Conservation (phyloP, 768 basidiomycete species). For the Tricholoma matsutake region DNA sequence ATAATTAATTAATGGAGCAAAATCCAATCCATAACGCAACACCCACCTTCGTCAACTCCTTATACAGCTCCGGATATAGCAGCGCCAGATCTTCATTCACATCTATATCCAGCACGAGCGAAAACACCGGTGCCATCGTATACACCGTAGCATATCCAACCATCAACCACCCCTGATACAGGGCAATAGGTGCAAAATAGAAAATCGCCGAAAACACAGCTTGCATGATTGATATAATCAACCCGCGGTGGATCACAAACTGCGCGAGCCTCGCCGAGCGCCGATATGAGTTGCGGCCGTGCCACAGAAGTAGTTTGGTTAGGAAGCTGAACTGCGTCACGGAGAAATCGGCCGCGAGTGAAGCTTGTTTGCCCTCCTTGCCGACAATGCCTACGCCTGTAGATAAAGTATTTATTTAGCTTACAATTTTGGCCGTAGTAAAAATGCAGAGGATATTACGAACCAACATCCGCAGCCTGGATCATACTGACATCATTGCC, state of each 20-base stretch:
- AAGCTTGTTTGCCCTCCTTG: conserved; percentile 98
- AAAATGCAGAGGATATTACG: conserved; percentile 29
- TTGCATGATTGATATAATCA: conserved; percentile 98
- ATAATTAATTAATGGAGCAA: background rate
- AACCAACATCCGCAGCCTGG: conserved; percentile 96
- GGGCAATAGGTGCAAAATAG: conserved; percentile 92
- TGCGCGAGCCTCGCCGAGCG: conserved; percentile 97
- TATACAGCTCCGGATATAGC: conserved; percentile 96
- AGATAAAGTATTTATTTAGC: conserved; percentile 1
- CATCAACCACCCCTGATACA: conserved; percentile 98
- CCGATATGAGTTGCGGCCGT: conserved; percentile 97
- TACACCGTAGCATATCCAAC: conserved; percentile 95
- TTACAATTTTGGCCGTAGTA: background rate
- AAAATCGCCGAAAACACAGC: conserved; percentile 93
- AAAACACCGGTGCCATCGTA: conserved; percentile 99
- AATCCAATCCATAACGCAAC: background rate
- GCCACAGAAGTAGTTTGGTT: conserved; percentile 97
- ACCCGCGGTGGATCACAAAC: conserved; percentile 95
- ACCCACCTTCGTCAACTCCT: conserved; percentile 90
- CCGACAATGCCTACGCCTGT: conserved; percentile 96
- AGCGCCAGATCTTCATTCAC: conserved; percentile 94
- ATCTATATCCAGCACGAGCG: conserved; percentile 91
- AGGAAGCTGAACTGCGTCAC: conserved; percentile 95
- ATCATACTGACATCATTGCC: conserved; percentile 99
- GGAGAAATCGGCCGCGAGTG: conserved; percentile 97